Percentiles rank a stretch among this genome's conserved stretches.
phyloP scores from a whole-genome alignment of 2,329 filamentous ascomycete species.

The Nigrospora oryzae region DNA sequence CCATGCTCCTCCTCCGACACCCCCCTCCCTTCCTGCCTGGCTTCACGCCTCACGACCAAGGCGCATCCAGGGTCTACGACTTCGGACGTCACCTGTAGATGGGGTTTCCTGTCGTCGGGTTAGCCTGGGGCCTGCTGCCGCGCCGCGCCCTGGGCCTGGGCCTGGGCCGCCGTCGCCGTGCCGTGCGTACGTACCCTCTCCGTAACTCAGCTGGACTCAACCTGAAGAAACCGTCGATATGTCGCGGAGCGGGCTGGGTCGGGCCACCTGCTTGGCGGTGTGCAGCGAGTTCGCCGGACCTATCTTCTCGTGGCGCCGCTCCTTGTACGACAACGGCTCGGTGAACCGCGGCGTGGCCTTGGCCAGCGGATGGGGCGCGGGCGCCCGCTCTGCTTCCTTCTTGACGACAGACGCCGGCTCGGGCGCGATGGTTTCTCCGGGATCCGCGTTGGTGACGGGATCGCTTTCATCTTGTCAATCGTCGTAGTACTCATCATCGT shows the following conservation, averaged over 20 bases:
- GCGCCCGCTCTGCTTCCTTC: constrained; percentile 24
- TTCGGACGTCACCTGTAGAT: background rate
- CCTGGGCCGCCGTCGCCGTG: no score
- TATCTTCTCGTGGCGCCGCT: constrained; percentile 39
- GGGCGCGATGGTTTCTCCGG: constrained; percentile 51
- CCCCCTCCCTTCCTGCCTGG: background rate
- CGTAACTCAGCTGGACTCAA: background rate
- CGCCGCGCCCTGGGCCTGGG: no score
- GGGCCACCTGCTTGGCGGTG: constrained; percentile 40
- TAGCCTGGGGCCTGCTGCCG: no score
- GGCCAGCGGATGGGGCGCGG: constrained; percentile 32
- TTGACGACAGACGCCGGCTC: constrained; percentile 28
- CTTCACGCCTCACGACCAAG: background rate
- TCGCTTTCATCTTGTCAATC: constrained; percentile 36
- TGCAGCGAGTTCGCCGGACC: constrained; percentile 34
- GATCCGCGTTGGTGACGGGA: constrained; percentile 85
- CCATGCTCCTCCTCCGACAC: no score
- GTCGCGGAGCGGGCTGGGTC: constrained; percentile 60
- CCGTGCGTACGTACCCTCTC: no score
- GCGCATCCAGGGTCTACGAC: background rate
- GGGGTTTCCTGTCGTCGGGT: no score
- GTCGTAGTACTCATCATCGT: constrained; percentile 88
- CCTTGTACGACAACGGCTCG: constrained; percentile 25
- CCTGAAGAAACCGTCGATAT: constrained; percentile 44
- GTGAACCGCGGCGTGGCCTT: constrained; percentile 14